Evolutionary conservation across 2,329 filamentous ascomycete genomes (phyloP).

Genomic region (Apiospora arundinis): DNA sequence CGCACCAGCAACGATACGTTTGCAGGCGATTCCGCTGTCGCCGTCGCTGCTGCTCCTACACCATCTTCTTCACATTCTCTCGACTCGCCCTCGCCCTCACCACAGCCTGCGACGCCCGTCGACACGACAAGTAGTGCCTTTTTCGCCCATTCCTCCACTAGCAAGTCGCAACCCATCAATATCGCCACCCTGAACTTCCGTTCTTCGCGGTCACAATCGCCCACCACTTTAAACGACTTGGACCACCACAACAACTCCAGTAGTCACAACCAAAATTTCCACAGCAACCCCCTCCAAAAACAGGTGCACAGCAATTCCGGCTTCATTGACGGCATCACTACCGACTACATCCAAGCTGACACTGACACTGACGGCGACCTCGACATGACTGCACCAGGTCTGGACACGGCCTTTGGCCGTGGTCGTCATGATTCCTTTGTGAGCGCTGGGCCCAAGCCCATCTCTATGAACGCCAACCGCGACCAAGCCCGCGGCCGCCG

Average conservation of each 20-base stretch:
- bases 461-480: conserved; percentile 70
- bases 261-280: conserved; percentile 28
- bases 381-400: conserved; percentile 65
- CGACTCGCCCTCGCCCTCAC: conserved; percentile 46
- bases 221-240: conserved; percentile 29
- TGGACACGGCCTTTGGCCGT: conserved; percentile 65
- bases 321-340: conserved; percentile 11
- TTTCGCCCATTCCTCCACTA: conserved; percentile 38
- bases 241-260: conserved; percentile 25
- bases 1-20: conserved; percentile 27
- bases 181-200: conserved; percentile 38
- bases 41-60: conserved; percentile 36
- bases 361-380: conserved; percentile 43
- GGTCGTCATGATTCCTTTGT: conserved; percentile 70
- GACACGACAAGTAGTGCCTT: conserved; percentile 39
- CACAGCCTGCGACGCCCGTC: conserved; percentile 52
- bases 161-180: conserved; percentile 48
- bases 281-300: conserved; percentile 25
- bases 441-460: conserved; percentile 69
- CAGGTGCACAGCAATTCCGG: conserved; percentile 11
- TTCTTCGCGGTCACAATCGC: conserved; percentile 32
- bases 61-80: conserved; percentile 49
- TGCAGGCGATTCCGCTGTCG: conserved; percentile 31
- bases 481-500: conserved; percentile 64
- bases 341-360: conserved; percentile 22